These are phyloP conservation scores for Exserohilum rostratum DNA, from an alignment of 2,329 filamentous ascomycete species.

Conservation along the genomic window DNA sequence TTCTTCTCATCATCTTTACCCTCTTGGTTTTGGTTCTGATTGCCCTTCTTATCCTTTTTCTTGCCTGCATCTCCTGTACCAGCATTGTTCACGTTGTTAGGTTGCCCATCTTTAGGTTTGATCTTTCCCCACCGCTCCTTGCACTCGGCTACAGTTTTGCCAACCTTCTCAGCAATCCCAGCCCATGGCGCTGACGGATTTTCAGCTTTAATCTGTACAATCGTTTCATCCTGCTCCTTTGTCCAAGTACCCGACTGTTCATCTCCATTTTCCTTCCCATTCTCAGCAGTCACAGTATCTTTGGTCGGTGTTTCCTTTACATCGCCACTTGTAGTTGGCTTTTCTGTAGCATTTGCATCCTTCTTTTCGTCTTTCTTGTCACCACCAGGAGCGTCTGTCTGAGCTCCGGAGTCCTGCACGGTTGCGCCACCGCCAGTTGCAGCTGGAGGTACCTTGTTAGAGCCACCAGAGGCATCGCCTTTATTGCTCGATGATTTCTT, in stretches of 20 bases:
- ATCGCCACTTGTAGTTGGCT: background rate
- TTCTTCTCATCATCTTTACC: background rate
- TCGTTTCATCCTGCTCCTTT: constrained; percentile 49
- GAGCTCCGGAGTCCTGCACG: background rate
- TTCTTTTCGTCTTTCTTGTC: constrained; percentile 1
- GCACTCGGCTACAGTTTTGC: constrained; percentile 25
- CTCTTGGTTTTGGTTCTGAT: constrained; percentile 13
- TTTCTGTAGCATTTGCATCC: background rate
- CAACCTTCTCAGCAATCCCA: constrained; percentile 38
- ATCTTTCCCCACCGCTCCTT: constrained; percentile 45
- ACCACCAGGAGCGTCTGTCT: background rate
- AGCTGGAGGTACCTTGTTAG: background rate
- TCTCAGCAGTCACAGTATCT: background rate
- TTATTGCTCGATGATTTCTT: constrained; percentile 6
- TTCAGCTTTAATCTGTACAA: constrained; percentile 46
- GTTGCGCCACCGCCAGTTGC: background rate
- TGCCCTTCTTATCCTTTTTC: constrained; percentile 25
- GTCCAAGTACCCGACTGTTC: constrained; percentile 33
- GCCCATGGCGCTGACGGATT: constrained; percentile 34
- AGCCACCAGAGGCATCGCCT: background rate
- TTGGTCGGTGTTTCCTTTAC: background rate
- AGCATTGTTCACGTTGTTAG: constrained; percentile 15
- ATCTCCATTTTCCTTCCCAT: background rate
- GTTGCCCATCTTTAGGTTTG: constrained; percentile 34
- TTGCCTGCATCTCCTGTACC: constrained; percentile 21